Percentiles rank a stretch among this genome's conserved stretches.
Conservation (phyloP, 495 filamentous ascomycete species). For the Daldinia grandis region DNA sequence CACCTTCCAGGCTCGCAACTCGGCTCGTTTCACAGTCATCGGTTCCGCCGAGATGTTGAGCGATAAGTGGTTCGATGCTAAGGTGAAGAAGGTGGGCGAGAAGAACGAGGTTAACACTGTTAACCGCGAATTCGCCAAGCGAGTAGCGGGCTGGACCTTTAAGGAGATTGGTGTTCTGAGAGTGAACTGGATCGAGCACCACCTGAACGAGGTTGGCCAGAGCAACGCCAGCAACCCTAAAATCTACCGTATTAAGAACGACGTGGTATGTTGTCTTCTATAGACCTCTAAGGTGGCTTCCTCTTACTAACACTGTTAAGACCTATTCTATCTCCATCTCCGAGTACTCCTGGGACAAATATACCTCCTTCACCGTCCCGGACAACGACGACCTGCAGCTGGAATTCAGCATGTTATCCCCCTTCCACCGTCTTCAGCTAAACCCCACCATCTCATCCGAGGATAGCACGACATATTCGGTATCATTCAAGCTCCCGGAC, state of each 20-base stretch:
- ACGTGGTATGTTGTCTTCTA: conserved; percentile 75
- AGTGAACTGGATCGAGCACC: conserved; percentile 84
- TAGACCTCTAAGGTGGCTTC: not conserved
- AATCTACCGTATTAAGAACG: conserved; percentile 97
- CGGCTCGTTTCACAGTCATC: conserved; percentile 85
- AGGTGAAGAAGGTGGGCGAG: conserved; percentile 69
- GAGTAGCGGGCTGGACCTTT: conserved; percentile 89
- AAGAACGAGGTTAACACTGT: conserved; percentile 67
- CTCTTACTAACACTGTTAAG: conserved; percentile 53
- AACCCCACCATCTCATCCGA: conserved; percentile 62
- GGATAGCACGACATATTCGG: conserved; percentile 77
- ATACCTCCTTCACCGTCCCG: conserved; percentile 75
- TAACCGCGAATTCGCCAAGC: conserved; percentile 86
- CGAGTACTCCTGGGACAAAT: conserved; percentile 76
- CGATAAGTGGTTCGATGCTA: conserved; percentile 88
- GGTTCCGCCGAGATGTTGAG: conserved; percentile 87
- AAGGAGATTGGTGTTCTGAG: conserved; percentile 90
- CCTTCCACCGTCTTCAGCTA: conserved; percentile 92
- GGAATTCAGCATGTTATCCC: conserved; percentile 98
- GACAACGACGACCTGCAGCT: conserved; percentile 80
- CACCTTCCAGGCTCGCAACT: conserved; percentile 89
- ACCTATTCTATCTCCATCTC: conserved; percentile 89
- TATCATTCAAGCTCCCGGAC: conserved; percentile 83
- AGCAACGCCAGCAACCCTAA: conserved; percentile 74
- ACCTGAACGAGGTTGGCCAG: conserved; percentile 65